These are phyloP conservation scores for Daldinia decipiens DNA, from an alignment of 495 filamentous ascomycete genomes.

Conservation along the genomic window DNA sequence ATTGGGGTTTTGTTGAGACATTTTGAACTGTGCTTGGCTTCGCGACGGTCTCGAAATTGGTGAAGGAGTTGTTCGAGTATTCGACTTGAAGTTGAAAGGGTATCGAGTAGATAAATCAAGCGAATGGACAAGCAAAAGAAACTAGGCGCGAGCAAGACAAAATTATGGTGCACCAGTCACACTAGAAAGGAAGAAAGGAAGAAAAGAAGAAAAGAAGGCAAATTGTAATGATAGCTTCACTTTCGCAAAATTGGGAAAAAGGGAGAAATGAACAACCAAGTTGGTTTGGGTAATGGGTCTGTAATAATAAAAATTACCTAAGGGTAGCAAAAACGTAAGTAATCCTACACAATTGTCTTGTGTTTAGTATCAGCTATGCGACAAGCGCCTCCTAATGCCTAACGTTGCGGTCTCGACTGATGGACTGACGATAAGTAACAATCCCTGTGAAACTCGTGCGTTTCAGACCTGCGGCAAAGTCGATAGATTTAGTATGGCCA, in stretches of 20 bases:
- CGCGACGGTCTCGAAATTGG: neutral
- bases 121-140: constrained; percentile 26
- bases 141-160: constrained; percentile 29
- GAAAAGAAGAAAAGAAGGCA: constrained; percentile 18
- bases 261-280: constrained; percentile 23
- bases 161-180: constrained; percentile 51
- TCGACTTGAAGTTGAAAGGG: constrained; percentile 30
- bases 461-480: constrained; percentile 58
- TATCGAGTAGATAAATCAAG: constrained; percentile 24
- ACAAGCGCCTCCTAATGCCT: constrained; percentile 22
- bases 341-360: constrained; percentile 33
- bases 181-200: constrained; percentile 23
- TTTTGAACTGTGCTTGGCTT: constrained; percentile 26
- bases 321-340: constrained; percentile 31
- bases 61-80: neutral
- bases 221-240: constrained; percentile 44
- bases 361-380: constrained; percentile 29
- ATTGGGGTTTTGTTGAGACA: constrained; percentile 17
- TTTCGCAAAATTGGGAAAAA: constrained; percentile 35
- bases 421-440: constrained; percentile 40
- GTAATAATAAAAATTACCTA: constrained; percentile 18
- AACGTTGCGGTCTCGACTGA: constrained; percentile 17
- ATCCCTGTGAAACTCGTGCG: constrained; percentile 48
- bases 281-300: constrained; percentile 13
- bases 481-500: constrained; percentile 46